Percentiles rank a stretch among this genome's conserved stretches.
Conservation (phyloP, 208 protist species). For the Wallacemonas sp. region DNA sequence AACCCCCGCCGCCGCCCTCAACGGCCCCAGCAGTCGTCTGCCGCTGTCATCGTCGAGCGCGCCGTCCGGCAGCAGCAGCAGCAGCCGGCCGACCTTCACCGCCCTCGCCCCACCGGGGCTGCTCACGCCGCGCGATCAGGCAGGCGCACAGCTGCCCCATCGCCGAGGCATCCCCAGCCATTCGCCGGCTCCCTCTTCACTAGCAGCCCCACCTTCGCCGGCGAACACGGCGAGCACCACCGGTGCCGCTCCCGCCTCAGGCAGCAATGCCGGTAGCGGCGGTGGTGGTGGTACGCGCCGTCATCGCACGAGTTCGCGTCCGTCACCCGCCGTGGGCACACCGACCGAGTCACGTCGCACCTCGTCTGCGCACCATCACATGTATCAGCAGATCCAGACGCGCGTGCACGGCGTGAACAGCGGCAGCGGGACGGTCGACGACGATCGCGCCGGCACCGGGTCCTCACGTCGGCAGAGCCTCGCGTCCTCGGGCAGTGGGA, state of each 20-base stretch:
- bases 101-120: slow-evolving; percentile 7
- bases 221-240: not conserved
- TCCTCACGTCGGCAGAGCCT: not conserved
- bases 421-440: not conserved
- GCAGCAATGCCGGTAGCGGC: not conserved
- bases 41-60: slow-evolving; percentile 1
- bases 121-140: slow-evolving; percentile 5
- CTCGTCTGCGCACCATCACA: slow-evolving; percentile 8
- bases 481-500: not conserved
- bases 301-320: not conserved
- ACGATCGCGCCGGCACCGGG: not conserved
- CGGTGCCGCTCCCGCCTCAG: not conserved
- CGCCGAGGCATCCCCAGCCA: not conserved
- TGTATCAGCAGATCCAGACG: slow-evolving; percentile 7
- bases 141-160: slow-evolving; percentile 9
- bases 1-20: not conserved
- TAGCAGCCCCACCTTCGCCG: not conserved
- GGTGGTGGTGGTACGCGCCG: not conserved
- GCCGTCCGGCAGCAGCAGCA: not conserved
- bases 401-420: not conserved
- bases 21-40: not conserved
- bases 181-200: not conserved
- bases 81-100: not conserved
- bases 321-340: not conserved
- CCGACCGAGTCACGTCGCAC: slow-evolving; percentile 6